These are phyloP conservation scores for Coffea eugenioides DNA, from an alignment of 257 asterid species.

Conservation along the genomic window DNA sequence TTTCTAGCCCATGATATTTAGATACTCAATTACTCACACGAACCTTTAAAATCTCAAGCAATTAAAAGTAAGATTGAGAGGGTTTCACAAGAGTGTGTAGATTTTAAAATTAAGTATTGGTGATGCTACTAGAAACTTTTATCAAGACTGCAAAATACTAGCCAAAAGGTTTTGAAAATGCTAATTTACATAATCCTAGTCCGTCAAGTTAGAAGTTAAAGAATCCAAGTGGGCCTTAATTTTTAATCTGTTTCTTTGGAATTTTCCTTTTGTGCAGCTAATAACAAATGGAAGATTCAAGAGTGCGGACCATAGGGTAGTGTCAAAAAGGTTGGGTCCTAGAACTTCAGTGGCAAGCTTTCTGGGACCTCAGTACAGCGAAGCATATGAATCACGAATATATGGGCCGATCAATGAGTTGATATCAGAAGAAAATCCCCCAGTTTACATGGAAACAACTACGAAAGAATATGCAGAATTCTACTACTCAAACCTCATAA, in stretches of 20 bases:
- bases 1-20: no score
- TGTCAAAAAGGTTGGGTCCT: constrained; percentile 28
- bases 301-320: constrained; percentile 32
- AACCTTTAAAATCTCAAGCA: no score
- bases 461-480: constrained; percentile 12
- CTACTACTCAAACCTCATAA: constrained; percentile 8
- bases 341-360: constrained; percentile 41
- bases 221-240: not conserved
- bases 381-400: constrained; percentile 5
- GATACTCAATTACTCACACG: no score
- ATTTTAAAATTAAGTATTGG: no score
- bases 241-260: not conserved
- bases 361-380: constrained; percentile 17
- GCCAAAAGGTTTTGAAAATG: no score
- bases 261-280: constrained; percentile 20
- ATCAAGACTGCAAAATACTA: no score
- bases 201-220: no score
- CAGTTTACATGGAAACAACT: constrained; percentile 26
- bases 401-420: constrained; percentile 38
- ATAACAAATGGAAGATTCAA: constrained; percentile 31
- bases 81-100: no score
- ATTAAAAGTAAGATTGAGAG: no score
- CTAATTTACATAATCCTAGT: no score
- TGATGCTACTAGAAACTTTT: no score
- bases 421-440: constrained; percentile 31